Conservation (phyloP, 306 rosid species). For the Lupinus albus region DNA sequence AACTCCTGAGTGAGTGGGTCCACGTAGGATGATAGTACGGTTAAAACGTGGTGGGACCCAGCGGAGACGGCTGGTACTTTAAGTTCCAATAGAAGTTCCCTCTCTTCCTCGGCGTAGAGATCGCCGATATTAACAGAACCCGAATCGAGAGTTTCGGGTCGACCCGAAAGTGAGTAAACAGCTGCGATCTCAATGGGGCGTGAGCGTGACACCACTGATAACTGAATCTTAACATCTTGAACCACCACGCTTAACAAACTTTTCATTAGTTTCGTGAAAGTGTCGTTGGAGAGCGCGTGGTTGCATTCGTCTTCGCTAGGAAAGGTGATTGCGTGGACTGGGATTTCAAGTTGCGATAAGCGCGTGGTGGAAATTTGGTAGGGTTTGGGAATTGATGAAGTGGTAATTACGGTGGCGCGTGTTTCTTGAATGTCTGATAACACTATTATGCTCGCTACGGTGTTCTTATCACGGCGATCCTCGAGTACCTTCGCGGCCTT, state of each 20-base stretch:
- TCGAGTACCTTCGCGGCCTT: constrained; percentile 87
- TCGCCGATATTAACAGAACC: constrained; percentile 54
- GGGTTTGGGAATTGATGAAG: constrained; percentile 17
- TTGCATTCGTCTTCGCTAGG: constrained; percentile 36
- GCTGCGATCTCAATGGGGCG: constrained; percentile 65
- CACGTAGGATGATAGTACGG: constrained; percentile 66
- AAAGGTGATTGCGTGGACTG: constrained; percentile 63
- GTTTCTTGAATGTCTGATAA: constrained; percentile 51
- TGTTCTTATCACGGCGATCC: constrained; percentile 84
- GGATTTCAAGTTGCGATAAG: constrained; percentile 54
- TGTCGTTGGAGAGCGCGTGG: constrained; percentile 50
- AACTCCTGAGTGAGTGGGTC: constrained; percentile 63
- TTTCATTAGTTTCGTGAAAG: constrained; percentile 49
- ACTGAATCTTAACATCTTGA: constrained; percentile 69
- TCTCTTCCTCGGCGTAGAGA: constrained; percentile 71
- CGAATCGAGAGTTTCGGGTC: constrained; percentile 50
- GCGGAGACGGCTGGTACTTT: constrained; percentile 58
- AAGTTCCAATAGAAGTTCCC: constrained; percentile 74
- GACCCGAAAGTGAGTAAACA: constrained; percentile 61
- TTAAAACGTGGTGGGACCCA: constrained; percentile 64
- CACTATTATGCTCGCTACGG: constrained; percentile 64
- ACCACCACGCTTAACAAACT: constrained; percentile 65
- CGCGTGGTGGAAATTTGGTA: constrained; percentile 59
- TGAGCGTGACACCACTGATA: constrained; percentile 57
- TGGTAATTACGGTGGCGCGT: constrained; percentile 3